Conservation (phyloP, 2,329 filamentous ascomycete genomes). For the Cladosporium sp. region DNA sequence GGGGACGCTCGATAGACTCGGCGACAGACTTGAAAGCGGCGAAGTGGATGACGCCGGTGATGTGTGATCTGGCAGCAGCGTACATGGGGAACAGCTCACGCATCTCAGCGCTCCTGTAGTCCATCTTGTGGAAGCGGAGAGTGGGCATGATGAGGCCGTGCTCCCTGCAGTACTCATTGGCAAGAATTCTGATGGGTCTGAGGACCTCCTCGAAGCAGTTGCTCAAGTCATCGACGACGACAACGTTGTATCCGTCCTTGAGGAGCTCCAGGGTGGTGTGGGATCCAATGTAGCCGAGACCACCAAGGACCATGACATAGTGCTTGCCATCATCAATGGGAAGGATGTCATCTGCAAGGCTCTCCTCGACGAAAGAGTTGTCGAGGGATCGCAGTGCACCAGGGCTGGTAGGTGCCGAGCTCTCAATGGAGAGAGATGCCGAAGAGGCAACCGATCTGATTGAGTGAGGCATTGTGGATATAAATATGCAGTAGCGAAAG, state of each 20-base stretch:
- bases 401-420: slow-evolving; percentile 10
- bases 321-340: slow-evolving; percentile 15
- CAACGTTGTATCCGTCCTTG: slow-evolving; percentile 51
- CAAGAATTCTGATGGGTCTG: slow-evolving; percentile 34
- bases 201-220: slow-evolving; percentile 41
- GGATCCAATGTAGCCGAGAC: slow-evolving; percentile 54
- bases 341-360: slow-evolving; percentile 5
- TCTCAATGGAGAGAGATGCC: slow-evolving; percentile 11
- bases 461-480: slow-evolving; percentile 12
- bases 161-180: slow-evolving; percentile 35
- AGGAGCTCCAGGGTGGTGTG: slow-evolving; percentile 53
- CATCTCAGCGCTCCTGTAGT: slow-evolving; percentile 45
- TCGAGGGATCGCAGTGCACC: not conserved
- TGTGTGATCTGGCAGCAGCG: slow-evolving; percentile 42
- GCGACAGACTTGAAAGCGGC: slow-evolving; percentile 64
- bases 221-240: slow-evolving; percentile 43
- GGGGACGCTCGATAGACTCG: slow-evolving; percentile 57
- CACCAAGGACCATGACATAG: slow-evolving; percentile 51
- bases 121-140: slow-evolving; percentile 45
- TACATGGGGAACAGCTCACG: slow-evolving; percentile 42
- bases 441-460: slow-evolving; percentile 8
- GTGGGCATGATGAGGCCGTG: slow-evolving; percentile 40
- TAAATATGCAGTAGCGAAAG: not conserved
- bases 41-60: slow-evolving; percentile 65
- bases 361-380: not conserved